Base-by-base conservation (phyloP, 75 land plant genomes). In the Gnetum montanum region DNA sequence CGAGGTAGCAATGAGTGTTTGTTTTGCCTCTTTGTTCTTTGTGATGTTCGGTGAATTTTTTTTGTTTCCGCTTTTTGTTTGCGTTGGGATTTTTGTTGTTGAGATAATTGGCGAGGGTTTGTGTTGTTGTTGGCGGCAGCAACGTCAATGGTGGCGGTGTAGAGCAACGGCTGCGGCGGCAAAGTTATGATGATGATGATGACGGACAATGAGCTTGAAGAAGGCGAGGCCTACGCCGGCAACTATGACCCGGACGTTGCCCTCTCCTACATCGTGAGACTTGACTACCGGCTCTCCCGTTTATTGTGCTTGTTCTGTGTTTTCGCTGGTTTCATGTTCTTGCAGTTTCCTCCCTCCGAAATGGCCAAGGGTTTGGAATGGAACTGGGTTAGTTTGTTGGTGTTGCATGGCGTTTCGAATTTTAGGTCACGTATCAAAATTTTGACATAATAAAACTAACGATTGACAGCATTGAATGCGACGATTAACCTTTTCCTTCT, bases 141-240 rank as follows among this genome's bases (percentile, higher is more conserved):
- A 33, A 12, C 7, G 19, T 34, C 8, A 36, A 30, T 18, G 20
- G 34, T 18, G 55, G 19, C 55, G 11, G 19, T 52, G 55, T 34
- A 24, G 6, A 31, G 55, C 34, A 53, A 36, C 22, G 55, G 6
- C 36, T 23, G 18, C 19, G 31, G 31, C 6, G 54, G 59, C 13
- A 33, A 23, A 35, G 46, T 34, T 23, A 50, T 6, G 43, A 38
- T 38, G 27, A 61, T 38, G 60, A 49, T 27, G 16, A 75, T 74
- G 82, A 82, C 75, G 38, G 87, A 74, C 27, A 74, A 69, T 51
- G 88, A 87, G 79, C 88, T 87, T 40, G 92, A 87, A 67, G 92
- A 87, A 68, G 92, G 92, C 15, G 92, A 87, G 59, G 84, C 92
- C 50, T 70, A 48, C 54, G 63, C 57, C 27, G 31, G 61, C 57